A percentile compares a stretch with the other conserved stretches of the same genome.
These are phyloP conservation scores for Westerdykella aurantiaca DNA, from an alignment of 2,329 filamentous ascomycete genomes.

Conservation along the genomic window DNA sequence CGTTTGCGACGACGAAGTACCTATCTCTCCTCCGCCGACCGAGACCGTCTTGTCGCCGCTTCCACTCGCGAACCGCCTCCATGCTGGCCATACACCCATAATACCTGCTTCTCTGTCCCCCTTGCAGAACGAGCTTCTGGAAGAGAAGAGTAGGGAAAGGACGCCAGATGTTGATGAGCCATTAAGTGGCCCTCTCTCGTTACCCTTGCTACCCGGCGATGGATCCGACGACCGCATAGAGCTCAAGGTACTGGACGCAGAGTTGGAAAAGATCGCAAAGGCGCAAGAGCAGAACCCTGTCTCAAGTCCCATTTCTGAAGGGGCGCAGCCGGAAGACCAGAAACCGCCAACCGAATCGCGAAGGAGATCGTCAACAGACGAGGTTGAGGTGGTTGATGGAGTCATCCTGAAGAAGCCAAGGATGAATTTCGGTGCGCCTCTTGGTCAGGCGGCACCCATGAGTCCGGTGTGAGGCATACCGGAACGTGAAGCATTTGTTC, in stretches of 20 bases:
- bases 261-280: constrained; percentile 20
- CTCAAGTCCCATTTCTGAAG: neutral
- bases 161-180: constrained; percentile 18
- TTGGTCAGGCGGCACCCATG: constrained; percentile 19
- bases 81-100: constrained; percentile 36
- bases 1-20: constrained; percentile 20
- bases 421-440: constrained; percentile 32
- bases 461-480: too few species aligned
- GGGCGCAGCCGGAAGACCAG: constrained; percentile 3
- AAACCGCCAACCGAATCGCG: constrained; percentile 16
- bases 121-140: constrained; percentile 3
- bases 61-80: constrained; percentile 28
- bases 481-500: neutral
- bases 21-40: constrained; percentile 29
- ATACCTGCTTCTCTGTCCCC: constrained; percentile 16
- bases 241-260: constrained; percentile 21
- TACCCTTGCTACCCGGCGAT: constrained; percentile 28
- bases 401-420: constrained; percentile 32
- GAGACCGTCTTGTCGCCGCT: constrained; percentile 28
- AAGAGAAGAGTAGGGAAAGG: constrained; percentile 10
- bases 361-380: constrained; percentile 12
- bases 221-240: constrained; percentile 26
- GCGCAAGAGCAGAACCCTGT: constrained; percentile 9
- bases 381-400: constrained; percentile 25
- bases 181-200: constrained; percentile 27